phyloP scores from a whole-genome alignment of 2,329 filamentous ascomycete species.

The Fusarium cyanostomum region DNA sequence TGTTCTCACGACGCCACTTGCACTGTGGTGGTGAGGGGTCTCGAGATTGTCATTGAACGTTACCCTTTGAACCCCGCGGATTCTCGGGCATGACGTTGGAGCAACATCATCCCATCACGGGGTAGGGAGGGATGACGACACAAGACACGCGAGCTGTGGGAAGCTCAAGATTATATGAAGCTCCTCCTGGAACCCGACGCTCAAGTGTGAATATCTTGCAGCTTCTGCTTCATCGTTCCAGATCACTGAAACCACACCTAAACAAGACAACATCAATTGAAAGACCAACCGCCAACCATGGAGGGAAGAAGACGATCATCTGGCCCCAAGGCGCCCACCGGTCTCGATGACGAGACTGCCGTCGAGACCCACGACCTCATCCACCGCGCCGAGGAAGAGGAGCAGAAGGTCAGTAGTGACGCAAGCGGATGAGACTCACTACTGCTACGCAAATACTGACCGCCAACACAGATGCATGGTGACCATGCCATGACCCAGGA shows the following conservation, averaged over 20 bases:
- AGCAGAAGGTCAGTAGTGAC: conserved; percentile 38
- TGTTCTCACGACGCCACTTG: conserved; percentile 20
- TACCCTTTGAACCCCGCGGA: conserved; percentile 30
- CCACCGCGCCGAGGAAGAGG: conserved; percentile 47
- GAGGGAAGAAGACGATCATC: conserved; percentile 23
- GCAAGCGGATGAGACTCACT: no score
- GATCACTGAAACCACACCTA: not conserved
- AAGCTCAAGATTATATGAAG: conserved; percentile 33
- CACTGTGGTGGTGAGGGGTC: conserved; percentile 41
- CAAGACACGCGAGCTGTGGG: not conserved
- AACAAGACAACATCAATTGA: not conserved
- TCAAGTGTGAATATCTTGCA: not conserved
- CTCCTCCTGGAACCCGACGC: not conserved
- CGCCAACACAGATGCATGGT: conserved; percentile 34
- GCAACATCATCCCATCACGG: conserved; percentile 35
- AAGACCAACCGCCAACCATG: conserved; percentile 9
- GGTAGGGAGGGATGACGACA: conserved; percentile 34
- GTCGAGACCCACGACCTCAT: conserved; percentile 48
- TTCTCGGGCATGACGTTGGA: conserved; percentile 38
- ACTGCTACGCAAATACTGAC: not conserved
- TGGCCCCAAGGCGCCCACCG: conserved; percentile 27
- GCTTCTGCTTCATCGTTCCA: not conserved
- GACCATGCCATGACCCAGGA: conserved; percentile 36
- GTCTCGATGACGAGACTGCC: conserved; percentile 46
- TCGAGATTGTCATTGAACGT: conserved; percentile 23